These are phyloP conservation scores for Tetrahymena malaccensis DNA, from an alignment of 73 alveolate species.

Conservation along the genomic window DNA sequence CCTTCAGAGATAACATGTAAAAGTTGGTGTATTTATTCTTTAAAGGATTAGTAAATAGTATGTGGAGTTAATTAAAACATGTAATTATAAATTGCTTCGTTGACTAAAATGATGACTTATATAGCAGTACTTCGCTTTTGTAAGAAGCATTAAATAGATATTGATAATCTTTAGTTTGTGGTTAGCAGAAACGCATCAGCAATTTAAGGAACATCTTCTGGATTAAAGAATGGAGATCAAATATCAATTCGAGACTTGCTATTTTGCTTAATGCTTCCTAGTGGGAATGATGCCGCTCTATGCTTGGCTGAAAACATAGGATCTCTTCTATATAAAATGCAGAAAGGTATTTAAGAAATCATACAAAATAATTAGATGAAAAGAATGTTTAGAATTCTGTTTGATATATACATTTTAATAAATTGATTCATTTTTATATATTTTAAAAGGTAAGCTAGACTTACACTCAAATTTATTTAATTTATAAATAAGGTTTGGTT, in stretches of 20 bases:
- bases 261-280: conserved; percentile 79
- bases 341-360: not conserved
- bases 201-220: conserved; percentile 71
- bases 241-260: conserved; percentile 51
- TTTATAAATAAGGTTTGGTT: not conserved
- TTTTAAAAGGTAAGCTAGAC: not conserved
- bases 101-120: not conserved
- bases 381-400: too few species aligned
- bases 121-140: not conserved
- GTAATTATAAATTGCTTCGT: not conserved
- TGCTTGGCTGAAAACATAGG: not conserved
- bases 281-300: conserved; percentile 87
- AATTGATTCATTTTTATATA: not conserved
- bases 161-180: not conserved
- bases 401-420: too few species aligned
- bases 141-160: not conserved
- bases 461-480: not conserved
- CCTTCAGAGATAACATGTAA: not conserved
- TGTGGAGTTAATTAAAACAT: not conserved
- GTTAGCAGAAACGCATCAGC: not conserved
- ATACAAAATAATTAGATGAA: too few species aligned
- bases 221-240: conserved; percentile 49
- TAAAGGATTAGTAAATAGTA: not conserved
- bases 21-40: not conserved
- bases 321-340: not conserved